Evolutionary conservation across 148 eudicot genomes (phyloP).

Genomic region (Arbutus unedo): DNA sequence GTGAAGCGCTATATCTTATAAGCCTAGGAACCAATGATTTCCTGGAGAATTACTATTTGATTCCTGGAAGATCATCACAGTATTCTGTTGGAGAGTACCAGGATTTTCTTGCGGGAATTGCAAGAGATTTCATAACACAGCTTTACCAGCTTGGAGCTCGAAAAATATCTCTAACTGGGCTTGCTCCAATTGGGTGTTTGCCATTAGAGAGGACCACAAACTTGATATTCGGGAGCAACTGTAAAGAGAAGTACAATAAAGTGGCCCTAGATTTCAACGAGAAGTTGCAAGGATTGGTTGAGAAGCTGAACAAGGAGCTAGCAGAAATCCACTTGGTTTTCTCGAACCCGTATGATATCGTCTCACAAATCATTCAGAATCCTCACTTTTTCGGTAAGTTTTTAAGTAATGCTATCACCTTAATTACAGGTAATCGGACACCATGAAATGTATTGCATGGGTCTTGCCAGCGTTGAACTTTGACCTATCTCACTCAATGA

Average conservation of each 20-base stretch:
- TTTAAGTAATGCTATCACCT: background rate
- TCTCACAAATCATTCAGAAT: conserved; percentile 46
- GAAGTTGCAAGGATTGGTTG: conserved; percentile 47
- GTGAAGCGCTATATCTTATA: conserved; percentile 26
- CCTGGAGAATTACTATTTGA: conserved; percentile 19
- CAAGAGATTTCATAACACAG: conserved; percentile 16
- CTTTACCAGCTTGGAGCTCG: conserved; percentile 31
- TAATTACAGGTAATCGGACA: background rate
- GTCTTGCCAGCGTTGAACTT: background rate
- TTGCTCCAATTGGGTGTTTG: conserved; percentile 53
- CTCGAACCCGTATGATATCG: conserved; percentile 50
- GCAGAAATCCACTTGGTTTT: conserved; percentile 45
- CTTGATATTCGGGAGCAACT: conserved; percentile 28
- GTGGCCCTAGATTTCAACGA: conserved; percentile 53
- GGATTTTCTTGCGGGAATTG: conserved; percentile 22
- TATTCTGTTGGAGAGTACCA: conserved; percentile 19
- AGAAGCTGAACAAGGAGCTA: conserved; percentile 40
- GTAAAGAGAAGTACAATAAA: conserved; percentile 47
- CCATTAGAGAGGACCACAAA: conserved; percentile 42
- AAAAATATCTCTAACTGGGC: conserved; percentile 29
- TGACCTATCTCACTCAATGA: background rate
- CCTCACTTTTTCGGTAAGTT: conserved; percentile 56
- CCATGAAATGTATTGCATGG: background rate
- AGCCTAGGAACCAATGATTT: conserved; percentile 30
- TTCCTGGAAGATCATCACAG: conserved; percentile 15